Base-by-base conservation (phyloP, 2,329 filamentous ascomycete genomes). In the Colletotrichum tamarilloi region DNA sequence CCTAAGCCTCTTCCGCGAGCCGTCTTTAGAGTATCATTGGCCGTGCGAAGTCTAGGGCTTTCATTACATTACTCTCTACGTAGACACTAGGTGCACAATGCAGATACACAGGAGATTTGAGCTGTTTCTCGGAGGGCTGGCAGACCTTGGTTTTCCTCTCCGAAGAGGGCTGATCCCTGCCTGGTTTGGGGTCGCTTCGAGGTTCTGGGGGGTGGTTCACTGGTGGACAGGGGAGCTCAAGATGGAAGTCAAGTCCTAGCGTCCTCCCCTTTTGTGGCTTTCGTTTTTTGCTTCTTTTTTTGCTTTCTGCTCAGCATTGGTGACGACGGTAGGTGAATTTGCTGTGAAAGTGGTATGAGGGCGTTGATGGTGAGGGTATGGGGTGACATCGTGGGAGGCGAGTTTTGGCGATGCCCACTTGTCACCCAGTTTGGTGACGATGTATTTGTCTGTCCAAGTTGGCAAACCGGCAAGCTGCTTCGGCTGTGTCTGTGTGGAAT, bases 171-270 rank as follows among this genome's bases (percentile, higher is more conserved):
- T 58, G 67, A 70, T 73, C 70, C 46, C 19, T 64, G 16, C 55
- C 67, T 26, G 3, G 24, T 68, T 56, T 22, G 35, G 59, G 53
- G 30, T 55, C 70, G 67, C 70, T 55, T 60, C 55, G 42, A 70
- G 19, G 32, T 24, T 55, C 46, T 52, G 55, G 30, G 38, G 38
- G 38, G 38, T 42, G 38, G 38, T 42, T 42, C 38, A 16, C 38
- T 11, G 14, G 55, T 11, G 19, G 66, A 63, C 59, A 60, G 60
- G 70, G 70, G 42, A 35, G 2, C 70, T 56, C 46, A 65, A 73
- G 59, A 64, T 65, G 67, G 70, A 49, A 70, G 67, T 70, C 66
- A 62, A 49, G n/a, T 55, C 70, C 70, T 72, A 72, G 70, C 66
- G 66, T 14, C 8, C 26, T 58, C 5, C 12, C 28, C 14, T 53